A percentile compares a stretch with the other conserved stretches of the same genome.
Conservation (phyloP, 2,329 filamentous ascomycete genomes). For the Talaromyces sp. region DNA sequence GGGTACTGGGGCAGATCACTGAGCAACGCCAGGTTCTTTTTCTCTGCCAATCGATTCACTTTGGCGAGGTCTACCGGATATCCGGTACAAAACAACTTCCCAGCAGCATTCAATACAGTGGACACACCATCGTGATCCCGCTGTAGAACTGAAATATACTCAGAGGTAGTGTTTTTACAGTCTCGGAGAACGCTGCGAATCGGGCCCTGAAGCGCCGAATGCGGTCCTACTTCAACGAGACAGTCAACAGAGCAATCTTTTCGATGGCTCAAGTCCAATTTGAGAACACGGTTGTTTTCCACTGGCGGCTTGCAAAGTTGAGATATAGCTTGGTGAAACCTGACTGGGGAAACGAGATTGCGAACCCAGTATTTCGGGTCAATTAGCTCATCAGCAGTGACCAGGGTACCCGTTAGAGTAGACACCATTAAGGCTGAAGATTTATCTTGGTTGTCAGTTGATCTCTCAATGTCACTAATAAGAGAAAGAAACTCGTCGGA, state of each 20-base stretch:
- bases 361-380: slow-evolving; percentile 13
- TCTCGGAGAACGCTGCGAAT: background rate
- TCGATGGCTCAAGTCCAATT: background rate
- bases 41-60: background rate
- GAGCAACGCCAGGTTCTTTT: background rate
- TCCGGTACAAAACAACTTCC: background rate
- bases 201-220: background rate
- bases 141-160: background rate
- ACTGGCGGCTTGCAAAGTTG: background rate
- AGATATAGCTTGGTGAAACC: slow-evolving; percentile 12
- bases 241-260: background rate
- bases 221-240: background rate
- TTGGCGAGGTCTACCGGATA: background rate
- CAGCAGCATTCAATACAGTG: background rate
- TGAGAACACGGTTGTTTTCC: background rate
- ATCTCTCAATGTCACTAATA: background rate
- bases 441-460: background rate
- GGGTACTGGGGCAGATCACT: slow-evolving; percentile 13
- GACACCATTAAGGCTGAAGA: slow-evolving; percentile 1
- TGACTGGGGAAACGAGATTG: slow-evolving; percentile 27
- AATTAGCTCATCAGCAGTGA: slow-evolving; percentile 1
- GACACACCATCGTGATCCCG: background rate
- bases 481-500: background rate
- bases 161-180: background rate
- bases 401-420: slow-evolving; percentile 13